Conservation (phyloP, 768 basidiomycete species). For the Termitomyces sp. region DNA sequence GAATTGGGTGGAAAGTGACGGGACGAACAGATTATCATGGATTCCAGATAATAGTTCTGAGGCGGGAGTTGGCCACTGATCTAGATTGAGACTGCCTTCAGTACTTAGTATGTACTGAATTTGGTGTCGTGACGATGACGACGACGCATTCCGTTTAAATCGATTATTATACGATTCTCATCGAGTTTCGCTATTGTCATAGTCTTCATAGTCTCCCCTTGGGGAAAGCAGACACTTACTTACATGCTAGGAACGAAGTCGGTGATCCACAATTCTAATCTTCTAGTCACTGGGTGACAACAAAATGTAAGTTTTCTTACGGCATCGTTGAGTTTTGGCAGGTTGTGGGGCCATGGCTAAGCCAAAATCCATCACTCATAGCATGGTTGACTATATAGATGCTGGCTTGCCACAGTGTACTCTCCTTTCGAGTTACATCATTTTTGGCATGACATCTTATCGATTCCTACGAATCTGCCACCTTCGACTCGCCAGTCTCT, state of each 20-base stretch:
- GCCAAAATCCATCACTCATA: not conserved
- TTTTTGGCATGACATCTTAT: not conserved
- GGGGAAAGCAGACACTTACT: no score
- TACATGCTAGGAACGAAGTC: not conserved
- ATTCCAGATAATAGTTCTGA: slow-evolving; percentile 3
- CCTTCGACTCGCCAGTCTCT: slow-evolving; percentile 9
- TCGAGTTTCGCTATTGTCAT: not conserved
- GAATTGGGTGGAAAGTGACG: slow-evolving; percentile 7
- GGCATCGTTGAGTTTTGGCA: not conserved
- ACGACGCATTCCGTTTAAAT: no score
- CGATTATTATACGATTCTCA: not conserved
- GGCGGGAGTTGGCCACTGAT: not conserved
- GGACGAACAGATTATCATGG: slow-evolving; percentile 7
- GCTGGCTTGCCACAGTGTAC: not conserved
- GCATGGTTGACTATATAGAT: not conserved
- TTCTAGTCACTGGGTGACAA: not conserved
- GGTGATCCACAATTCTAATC: not conserved
- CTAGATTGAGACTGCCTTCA: not conserved
- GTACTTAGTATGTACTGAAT: not conserved
- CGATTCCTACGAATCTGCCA: not conserved
- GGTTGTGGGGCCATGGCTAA: no score
- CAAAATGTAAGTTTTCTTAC: not conserved
- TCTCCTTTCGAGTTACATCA: not conserved
- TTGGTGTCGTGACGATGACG: not conserved
- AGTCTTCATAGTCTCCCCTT: no score